phyloP scores from a whole-genome alignment of 73 alveolate genomes.

The Tetrahymena borealis region DNA sequence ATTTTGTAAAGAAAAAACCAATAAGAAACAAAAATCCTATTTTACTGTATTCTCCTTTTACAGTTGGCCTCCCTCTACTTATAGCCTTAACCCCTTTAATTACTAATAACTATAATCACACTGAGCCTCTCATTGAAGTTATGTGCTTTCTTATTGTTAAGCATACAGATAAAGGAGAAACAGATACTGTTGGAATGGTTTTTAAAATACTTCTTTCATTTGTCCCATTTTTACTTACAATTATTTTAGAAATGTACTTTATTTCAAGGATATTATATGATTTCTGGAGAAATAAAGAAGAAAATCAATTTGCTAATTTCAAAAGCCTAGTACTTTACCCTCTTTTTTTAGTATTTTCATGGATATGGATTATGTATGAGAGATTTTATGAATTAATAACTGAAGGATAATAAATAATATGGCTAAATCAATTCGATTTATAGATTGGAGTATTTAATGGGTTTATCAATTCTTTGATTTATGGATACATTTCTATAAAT shows the following conservation, averaged over 20 bases:
- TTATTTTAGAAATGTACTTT: neutral
- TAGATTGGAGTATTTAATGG: neutral
- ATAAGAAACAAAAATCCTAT: neutral
- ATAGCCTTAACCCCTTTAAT: neutral
- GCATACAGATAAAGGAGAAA: neutral
- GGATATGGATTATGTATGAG: neutral
- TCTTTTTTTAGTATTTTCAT: neutral
- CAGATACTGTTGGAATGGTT: neutral
- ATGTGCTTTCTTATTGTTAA: neutral
- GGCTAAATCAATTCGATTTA: neutral
- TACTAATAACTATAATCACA: neutral
- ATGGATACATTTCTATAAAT: neutral
- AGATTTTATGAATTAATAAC: neutral
- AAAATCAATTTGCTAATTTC: neutral
- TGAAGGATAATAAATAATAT: neutral
- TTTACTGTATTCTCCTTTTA: neutral
- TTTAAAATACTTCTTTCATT: neutral
- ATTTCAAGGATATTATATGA: neutral
- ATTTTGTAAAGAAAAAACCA: neutral
- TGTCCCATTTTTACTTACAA: neutral
- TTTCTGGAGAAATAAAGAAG: neutral
- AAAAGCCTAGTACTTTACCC: neutral
- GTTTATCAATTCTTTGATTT: neutral
- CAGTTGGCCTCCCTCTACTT: neutral
- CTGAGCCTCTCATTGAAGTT: neutral